phyloP scores from a whole-genome alignment of 768 basidiomycete genomes.

The Russula abietina region DNA sequence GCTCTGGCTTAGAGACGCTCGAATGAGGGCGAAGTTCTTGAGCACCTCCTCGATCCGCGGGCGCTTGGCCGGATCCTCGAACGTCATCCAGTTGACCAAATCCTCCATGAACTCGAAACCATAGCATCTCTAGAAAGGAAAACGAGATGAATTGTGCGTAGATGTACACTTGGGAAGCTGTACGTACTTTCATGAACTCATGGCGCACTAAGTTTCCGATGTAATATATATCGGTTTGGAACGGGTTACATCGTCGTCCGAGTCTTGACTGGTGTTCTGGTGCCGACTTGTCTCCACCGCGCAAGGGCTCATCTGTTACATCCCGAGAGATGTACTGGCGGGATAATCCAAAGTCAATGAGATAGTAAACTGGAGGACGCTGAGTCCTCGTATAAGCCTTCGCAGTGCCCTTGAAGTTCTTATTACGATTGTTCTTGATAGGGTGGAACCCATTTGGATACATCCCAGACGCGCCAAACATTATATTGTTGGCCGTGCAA shows the following conservation, averaged over 20 bases:
- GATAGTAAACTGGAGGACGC: slow-evolving; percentile 28
- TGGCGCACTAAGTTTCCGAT: slow-evolving; percentile 33
- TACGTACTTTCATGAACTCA: slow-evolving; percentile 30
- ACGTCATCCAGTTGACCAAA: slow-evolving; percentile 29
- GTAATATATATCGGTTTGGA: slow-evolving; percentile 35
- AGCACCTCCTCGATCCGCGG: slow-evolving; percentile 26
- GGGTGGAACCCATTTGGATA: slow-evolving; percentile 33
- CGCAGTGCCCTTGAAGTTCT: slow-evolving; percentile 27
- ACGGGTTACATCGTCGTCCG: slow-evolving; percentile 30
- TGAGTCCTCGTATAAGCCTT: slow-evolving; percentile 26
- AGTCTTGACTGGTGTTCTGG: slow-evolving; percentile 31
- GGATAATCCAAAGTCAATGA: slow-evolving; percentile 31
- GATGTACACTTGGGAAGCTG: not conserved
- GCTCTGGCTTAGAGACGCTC: not conserved
- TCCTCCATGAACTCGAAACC: slow-evolving; percentile 28
- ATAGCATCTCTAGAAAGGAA: slow-evolving; percentile 21
- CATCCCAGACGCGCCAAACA: slow-evolving; percentile 29
- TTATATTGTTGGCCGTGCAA: slow-evolving; percentile 25
- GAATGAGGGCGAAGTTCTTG: not conserved
- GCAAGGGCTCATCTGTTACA: slow-evolving; percentile 30
- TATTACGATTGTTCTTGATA: slow-evolving; percentile 12
- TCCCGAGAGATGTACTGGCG: slow-evolving; percentile 28
- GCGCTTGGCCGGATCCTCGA: slow-evolving; percentile 27
- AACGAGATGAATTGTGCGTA: not conserved
- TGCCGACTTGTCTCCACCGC: slow-evolving; percentile 40